A percentile compares a stretch with the other conserved stretches of the same genome.
These are phyloP conservation scores for Cryptococcus floricola DNA, from an alignment of 1,284 basidiomycete genomes.

Conservation along the genomic window DNA sequence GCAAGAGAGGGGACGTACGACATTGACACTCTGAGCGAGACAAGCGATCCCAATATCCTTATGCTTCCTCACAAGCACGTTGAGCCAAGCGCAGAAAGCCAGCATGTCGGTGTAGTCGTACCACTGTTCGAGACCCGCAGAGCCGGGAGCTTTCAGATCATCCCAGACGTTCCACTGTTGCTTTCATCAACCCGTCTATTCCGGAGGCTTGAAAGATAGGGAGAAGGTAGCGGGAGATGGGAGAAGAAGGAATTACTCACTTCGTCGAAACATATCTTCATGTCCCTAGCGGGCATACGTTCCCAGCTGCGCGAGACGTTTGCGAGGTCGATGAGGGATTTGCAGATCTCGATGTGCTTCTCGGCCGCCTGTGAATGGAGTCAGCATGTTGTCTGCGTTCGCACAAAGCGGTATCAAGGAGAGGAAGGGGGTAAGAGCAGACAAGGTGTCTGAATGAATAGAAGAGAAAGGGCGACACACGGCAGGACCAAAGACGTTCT, in stretches of 20 bases:
- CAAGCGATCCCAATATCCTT: constrained; percentile 62
- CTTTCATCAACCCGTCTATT: constrained; percentile 38
- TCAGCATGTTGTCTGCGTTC: background rate
- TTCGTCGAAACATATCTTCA: constrained; percentile 56
- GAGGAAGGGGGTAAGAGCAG: background rate
- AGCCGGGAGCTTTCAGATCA: constrained; percentile 48
- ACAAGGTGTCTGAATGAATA: background rate
- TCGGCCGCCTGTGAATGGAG: constrained; percentile 40
- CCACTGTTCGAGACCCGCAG: constrained; percentile 58
- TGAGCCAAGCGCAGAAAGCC: constrained; percentile 60
- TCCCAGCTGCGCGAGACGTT: constrained; percentile 32
- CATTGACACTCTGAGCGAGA: constrained; percentile 58
- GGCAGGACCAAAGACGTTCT: constrained; percentile 52
- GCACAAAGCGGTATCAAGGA: background rate
- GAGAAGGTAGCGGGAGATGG: background rate
- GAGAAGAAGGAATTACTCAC: constrained; percentile 4
- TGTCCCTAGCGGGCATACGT: constrained; percentile 22
- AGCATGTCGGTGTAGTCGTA: constrained; percentile 64
- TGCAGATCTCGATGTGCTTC: constrained; percentile 47
- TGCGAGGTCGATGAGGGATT: constrained; percentile 50
- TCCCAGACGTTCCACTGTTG: constrained; percentile 37
- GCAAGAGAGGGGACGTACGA: constrained; percentile 23
- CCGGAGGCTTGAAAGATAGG: too few relatives aligned
- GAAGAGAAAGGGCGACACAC: constrained; percentile 15
- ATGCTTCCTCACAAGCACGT: constrained; percentile 61